phyloP scores from a whole-genome alignment of 768 basidiomycete genomes.

The Russula olivacea region DNA sequence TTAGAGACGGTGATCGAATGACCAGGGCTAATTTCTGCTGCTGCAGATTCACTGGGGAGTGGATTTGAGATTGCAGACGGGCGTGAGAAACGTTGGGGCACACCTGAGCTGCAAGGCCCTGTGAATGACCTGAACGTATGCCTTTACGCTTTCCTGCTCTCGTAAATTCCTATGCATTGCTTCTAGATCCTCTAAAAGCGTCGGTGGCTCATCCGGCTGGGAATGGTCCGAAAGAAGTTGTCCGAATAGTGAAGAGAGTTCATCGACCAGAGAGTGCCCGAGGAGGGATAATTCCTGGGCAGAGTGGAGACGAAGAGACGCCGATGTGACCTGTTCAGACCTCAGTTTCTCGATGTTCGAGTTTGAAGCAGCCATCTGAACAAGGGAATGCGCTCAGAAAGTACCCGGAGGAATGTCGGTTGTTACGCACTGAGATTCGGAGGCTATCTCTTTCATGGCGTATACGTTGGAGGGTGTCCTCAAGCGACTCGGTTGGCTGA shows the following conservation, averaged over 20 bases:
- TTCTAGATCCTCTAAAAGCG: slow-evolving; percentile 79
- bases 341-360: slow-evolving; percentile 43
- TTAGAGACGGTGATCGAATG: slow-evolving; percentile 42
- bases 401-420: slow-evolving; percentile 11
- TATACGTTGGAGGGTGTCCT: slow-evolving; percentile 43
- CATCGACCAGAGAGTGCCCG: slow-evolving; percentile 72
- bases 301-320: slow-evolving; percentile 47
- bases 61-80: slow-evolving; percentile 1
- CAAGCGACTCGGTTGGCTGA: slow-evolving; percentile 35
- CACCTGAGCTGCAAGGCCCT: slow-evolving; percentile 69
- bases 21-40: slow-evolving; percentile 44
- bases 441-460: slow-evolving; percentile 30
- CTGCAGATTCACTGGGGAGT: slow-evolving; percentile 48
- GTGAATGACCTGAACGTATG: slow-evolving; percentile 71
- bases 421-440: slow-evolving; percentile 29
- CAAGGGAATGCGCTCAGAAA: slow-evolving; percentile 41
- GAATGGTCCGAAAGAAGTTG: slow-evolving; percentile 56
- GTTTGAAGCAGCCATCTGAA: slow-evolving; percentile 54
- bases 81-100: background rate
- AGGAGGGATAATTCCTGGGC: slow-evolving; percentile 73
- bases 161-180: slow-evolving; percentile 68
- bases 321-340: slow-evolving; percentile 41
- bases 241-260: slow-evolving; percentile 59
- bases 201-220: slow-evolving; percentile 45
- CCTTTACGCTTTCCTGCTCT: slow-evolving; percentile 68